Evolutionary conservation across 495 filamentous ascomycete genomes (phyloP), one percentile per base, ranked within the genome.

Genomic region (Pseudomonodictys pantanalensis): DNA sequence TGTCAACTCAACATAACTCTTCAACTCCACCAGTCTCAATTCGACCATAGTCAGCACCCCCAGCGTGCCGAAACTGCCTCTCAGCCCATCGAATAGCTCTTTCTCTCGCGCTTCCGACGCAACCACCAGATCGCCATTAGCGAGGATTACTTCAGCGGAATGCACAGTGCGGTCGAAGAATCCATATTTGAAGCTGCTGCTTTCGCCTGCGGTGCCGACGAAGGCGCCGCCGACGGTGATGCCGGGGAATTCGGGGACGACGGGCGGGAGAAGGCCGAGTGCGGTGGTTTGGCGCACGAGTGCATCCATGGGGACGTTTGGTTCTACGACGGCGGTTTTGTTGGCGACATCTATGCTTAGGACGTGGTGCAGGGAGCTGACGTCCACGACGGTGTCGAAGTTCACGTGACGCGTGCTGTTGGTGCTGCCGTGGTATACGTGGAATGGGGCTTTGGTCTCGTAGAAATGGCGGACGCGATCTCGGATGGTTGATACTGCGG

Each of bases 381-480:
- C 85, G 66, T 89, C 81, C 42, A 87, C 72, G 6, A 76, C 77
- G 44, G 79, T 68, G 42, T 71, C 69, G 46, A 72, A 69, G 12
- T 66, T 61, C 9, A 73, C 68, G 12, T 73, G 77, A 0, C 86
- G 83, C 11, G 87, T 91, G 67, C 77, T 84, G 72, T 90, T 91
- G 20, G 88, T 90, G 0, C 82, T 82, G 61, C 88, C 88, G 77
- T 91, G 88, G 72, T 77, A 83, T 73, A 92, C 88, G 56, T 87
- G 83, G 73, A 87, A 92, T 24, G 81, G 79, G 53, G 83, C 74
- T 24, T 76, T 71, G 17, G 75, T 73, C 22, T 82, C 72, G 71
- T 82, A 82, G 74, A 83, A 84, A 30, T 69, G 24, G 24, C 23
- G 17, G 10, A 60, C 23, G 11, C 38, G 33, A 3, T 3, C 12